These are phyloP conservation scores for Paulownia fortunei DNA, from an alignment of 257 asterid genomes.

Conservation along the genomic window DNA sequence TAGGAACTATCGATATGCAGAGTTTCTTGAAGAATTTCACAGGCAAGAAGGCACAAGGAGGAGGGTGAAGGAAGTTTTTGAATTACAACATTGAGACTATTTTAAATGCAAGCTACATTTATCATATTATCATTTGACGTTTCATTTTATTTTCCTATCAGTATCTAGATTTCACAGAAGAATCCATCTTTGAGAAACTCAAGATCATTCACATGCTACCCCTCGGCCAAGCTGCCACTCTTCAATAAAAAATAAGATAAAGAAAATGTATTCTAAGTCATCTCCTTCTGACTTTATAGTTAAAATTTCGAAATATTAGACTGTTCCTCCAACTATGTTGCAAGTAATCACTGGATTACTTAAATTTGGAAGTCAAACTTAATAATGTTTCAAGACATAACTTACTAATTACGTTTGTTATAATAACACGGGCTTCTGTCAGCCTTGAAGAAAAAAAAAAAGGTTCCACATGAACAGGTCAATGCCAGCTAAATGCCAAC, in stretches of 20 bases:
- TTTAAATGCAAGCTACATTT: background rate
- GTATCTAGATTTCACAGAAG: background rate
- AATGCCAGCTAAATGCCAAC: background rate
- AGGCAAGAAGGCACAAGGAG: background rate
- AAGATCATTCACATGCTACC: slow-evolving; percentile 4
- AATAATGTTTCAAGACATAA: background rate
- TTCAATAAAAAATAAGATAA: background rate
- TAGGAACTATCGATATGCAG: background rate
- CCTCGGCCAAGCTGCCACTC: background rate
- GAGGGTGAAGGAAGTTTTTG: background rate
- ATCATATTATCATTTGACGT: too few relatives aligned
- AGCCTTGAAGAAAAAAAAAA: background rate
- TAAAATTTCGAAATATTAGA: background rate
- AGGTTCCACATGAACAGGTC: background rate
- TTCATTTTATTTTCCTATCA: background rate
- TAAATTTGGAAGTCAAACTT: background rate
- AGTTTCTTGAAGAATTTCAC: slow-evolving; percentile 9
- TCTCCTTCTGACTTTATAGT: background rate
- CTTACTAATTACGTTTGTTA: background rate
- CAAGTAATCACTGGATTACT: background rate
- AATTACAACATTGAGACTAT: background rate
- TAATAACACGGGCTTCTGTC: background rate
- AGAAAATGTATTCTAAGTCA: background rate
- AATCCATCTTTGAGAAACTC: background rate
- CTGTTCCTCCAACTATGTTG: background rate